Evolutionary conservation across 495 filamentous ascomycete genomes (phyloP).

Genomic region (Mytilinidion resinicola): DNA sequence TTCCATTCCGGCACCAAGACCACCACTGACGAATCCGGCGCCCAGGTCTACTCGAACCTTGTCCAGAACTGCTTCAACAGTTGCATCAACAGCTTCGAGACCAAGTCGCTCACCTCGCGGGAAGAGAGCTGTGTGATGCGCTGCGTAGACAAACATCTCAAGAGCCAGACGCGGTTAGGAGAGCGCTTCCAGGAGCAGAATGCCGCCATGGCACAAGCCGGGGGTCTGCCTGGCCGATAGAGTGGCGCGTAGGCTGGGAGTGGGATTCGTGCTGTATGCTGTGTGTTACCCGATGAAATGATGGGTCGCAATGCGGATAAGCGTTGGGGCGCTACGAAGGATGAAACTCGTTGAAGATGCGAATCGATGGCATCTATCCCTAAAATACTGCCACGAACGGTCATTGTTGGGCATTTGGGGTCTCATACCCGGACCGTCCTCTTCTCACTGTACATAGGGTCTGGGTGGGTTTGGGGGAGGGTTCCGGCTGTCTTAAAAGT

Average conservation of each 20-base stretch:
- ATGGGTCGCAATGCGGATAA: too few relatives aligned
- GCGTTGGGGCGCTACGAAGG: too few relatives aligned
- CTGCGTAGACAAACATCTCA: constrained; percentile 93
- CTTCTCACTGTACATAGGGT: constrained; percentile 1
- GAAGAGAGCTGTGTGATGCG: constrained; percentile 87
- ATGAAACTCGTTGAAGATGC: too few relatives aligned
- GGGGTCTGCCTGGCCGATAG: constrained; percentile 32
- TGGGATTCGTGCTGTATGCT: background rate
- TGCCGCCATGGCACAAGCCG: constrained; percentile 72
- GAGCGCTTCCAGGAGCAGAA: constrained; percentile 95
- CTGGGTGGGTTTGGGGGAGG: background rate
- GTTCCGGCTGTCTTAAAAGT: background rate
- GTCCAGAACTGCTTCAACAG: constrained; percentile 93
- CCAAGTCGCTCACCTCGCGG: constrained; percentile 77
- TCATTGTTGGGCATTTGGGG: too few relatives aligned
- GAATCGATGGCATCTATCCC: too few relatives aligned
- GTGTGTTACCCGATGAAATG: too few relatives aligned
- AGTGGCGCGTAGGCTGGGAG: background rate
- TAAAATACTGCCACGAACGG: too few relatives aligned
- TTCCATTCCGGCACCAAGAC: background rate
- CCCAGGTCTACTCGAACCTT: constrained; percentile 91
- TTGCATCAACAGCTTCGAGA: constrained; percentile 97
- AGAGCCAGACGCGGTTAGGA: constrained; percentile 74
- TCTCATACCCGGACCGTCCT: background rate
- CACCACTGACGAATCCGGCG: constrained; percentile 5